Conservation (phyloP, 208 protist species). For the Leptomonas seymouri region DNA sequence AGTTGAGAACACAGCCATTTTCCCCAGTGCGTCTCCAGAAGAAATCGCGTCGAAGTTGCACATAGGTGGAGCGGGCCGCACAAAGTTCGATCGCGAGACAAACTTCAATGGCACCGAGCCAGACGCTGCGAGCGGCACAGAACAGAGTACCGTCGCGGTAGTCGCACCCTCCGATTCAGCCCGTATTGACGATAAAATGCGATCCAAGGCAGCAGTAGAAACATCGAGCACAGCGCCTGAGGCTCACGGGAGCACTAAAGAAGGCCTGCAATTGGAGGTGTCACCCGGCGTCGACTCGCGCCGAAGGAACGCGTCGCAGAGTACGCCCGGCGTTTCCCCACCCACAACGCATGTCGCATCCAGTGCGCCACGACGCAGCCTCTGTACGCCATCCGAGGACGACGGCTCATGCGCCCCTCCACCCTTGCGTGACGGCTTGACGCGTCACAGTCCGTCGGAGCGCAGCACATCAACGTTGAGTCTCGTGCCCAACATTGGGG, state of each 20-base stretch:
- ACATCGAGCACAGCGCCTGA: not conserved
- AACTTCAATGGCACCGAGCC: not conserved
- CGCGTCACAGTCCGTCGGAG: conserved; percentile 23
- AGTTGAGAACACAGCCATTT: conserved; percentile 1
- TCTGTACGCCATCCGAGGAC: conserved; percentile 27
- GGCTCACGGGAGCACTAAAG: not conserved
- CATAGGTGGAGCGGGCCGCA: too few species aligned
- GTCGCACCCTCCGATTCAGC: conserved; percentile 11
- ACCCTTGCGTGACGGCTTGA: conserved; percentile 13
- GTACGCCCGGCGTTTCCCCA: not conserved
- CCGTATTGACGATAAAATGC: not conserved
- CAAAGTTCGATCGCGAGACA: conserved; percentile 8
- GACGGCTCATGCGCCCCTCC: conserved; percentile 14
- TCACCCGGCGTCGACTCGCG: not conserved
- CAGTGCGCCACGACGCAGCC: conserved; percentile 3
- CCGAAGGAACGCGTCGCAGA: not conserved
- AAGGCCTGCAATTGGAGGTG: not conserved
- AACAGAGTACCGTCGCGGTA: not conserved
- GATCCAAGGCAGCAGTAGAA: not conserved
- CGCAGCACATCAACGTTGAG: conserved; percentile 27
- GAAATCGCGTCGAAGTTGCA: too few species aligned
- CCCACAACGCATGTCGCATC: not conserved
- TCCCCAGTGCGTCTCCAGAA: too few species aligned
- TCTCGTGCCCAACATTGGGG: conserved; percentile 19
- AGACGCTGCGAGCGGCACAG: not conserved